Base-by-base conservation (phyloP, 768 basidiomycete species). In the Lyophyllum shimeji region DNA sequence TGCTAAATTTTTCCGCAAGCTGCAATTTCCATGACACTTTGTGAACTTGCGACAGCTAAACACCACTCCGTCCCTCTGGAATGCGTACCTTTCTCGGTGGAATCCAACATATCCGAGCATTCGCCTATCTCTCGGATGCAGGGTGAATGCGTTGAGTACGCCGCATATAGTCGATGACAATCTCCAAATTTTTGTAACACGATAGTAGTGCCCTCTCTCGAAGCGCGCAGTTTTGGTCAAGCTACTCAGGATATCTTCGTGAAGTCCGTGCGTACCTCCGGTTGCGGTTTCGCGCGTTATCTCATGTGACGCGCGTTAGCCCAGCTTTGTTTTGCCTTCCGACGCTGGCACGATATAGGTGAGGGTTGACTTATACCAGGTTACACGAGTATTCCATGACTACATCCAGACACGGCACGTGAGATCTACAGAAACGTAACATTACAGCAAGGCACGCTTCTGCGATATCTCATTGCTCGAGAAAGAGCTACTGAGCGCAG, bases 151-250 rank as follows among this genome's bases (percentile, higher is more conserved):
- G 83, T 84, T 11, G 80, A 80, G 83, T 84, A 61, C 56, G 58
- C 33, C 1, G 23, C 13, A 13, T n/a, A 39, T 50, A 20, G 39
- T 34, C 21, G 21, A 7, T 5, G 8, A 24, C 12, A 21, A 29
- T 2, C 2, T 21, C 34, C 20, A 39, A 29, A 27, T 45, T 15
- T 37, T 15, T 50, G 24, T 43, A 13, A 51, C 42, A 34, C 15
- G 60, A 91, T 90, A 12, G 13, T 60, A 91, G 89, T 53, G 87
- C 90, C 12, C 70, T 92, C 9, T 84, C 89, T 15, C 76, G 89
- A 47, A 91, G 90, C 65, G 82, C 89, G 7, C 90, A 92, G 63
- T 87, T 85, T 63, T 92, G 90, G 90, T 90, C 90, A 3, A 90
- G 87, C 54, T 91, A 90, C 68, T 92, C 90, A 2, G 90, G 90